A percentile compares a stretch with the other conserved stretches of the same genome.
These are phyloP conservation scores for Knufia fluminis DNA, from an alignment of 2,329 filamentous ascomycete species.

Conservation along the genomic window DNA sequence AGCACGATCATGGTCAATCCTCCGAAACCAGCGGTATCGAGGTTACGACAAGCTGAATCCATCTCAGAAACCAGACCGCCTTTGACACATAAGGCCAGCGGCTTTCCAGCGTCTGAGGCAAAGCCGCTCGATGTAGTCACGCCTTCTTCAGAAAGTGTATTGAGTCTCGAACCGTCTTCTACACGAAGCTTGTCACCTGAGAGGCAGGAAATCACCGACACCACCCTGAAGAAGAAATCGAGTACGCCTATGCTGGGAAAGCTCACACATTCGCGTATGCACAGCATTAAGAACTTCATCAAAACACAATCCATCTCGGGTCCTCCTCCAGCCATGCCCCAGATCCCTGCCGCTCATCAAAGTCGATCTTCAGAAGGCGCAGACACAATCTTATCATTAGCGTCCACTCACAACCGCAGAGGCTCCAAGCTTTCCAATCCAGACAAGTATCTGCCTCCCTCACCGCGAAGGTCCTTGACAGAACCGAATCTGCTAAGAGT, in stretches of 20 bases:
- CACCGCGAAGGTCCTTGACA: constrained; percentile 1
- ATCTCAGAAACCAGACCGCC: not conserved
- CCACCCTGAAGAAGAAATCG: constrained; percentile 12
- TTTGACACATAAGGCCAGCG: not conserved
- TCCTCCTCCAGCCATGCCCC: not conserved
- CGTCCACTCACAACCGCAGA: not conserved
- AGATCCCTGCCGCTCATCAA: not conserved
- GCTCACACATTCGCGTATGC: constrained; percentile 17
- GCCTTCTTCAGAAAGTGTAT: not conserved
- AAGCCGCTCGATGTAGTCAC: not conserved
- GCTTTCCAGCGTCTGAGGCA: not conserved
- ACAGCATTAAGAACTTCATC: constrained; percentile 21
- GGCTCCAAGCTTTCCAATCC: not conserved
- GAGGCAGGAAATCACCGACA: constrained; percentile 3
- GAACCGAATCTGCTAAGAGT: not conserved
- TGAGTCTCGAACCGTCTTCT: not conserved
- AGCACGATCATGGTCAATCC: constrained; percentile 5
- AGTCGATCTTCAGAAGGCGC: not conserved
- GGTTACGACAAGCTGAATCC: not conserved
- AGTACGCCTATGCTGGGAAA: constrained; percentile 18
- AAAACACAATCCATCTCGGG: constrained; percentile 6
- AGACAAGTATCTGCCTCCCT: not conserved
- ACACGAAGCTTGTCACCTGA: not conserved
- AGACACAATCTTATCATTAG: not conserved
- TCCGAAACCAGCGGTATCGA: not conserved